phyloP scores from a whole-genome alignment of 257 asterid species.

The Solanum verrucosum region DNA sequence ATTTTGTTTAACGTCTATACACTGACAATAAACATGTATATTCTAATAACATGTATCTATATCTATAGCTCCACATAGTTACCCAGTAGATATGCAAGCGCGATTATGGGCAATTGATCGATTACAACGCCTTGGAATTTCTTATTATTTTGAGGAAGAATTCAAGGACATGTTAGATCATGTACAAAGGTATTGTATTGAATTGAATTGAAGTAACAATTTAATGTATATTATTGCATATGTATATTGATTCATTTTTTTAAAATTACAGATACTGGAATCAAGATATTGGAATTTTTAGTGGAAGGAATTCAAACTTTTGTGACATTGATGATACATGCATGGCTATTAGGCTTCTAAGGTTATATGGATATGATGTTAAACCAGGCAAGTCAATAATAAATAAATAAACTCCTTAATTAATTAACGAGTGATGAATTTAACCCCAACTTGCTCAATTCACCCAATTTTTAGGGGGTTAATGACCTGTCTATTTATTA shows the following conservation, averaged over 20 bases:
- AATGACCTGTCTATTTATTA: not conserved
- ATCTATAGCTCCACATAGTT: slow-evolving; percentile 28
- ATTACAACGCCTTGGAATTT: slow-evolving; percentile 47
- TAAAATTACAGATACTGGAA: slow-evolving; percentile 31
- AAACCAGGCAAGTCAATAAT: not conserved
- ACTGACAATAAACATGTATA: too few relatives aligned
- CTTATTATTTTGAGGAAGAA: slow-evolving; percentile 28
- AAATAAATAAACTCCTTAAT: not conserved
- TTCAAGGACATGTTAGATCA: slow-evolving; percentile 23
- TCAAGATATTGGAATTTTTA: slow-evolving; percentile 25
- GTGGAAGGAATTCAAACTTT: slow-evolving; percentile 6
- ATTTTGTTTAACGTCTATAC: too few relatives aligned
- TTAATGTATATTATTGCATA: not conserved
- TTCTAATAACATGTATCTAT: too few relatives aligned
- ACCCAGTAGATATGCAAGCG: slow-evolving; percentile 41
- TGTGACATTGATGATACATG: not conserved
- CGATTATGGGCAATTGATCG: slow-evolving; percentile 53
- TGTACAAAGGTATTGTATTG: not conserved
- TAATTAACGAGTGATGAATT: not conserved
- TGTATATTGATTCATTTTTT: not conserved
- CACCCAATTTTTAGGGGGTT: not conserved
- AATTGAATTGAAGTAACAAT: not conserved
- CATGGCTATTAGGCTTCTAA: not conserved
- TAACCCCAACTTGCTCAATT: not conserved
- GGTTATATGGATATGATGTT: not conserved